Conservation (phyloP, 2,329 filamentous ascomycete species). For the Penicillium brevicompactum region DNA sequence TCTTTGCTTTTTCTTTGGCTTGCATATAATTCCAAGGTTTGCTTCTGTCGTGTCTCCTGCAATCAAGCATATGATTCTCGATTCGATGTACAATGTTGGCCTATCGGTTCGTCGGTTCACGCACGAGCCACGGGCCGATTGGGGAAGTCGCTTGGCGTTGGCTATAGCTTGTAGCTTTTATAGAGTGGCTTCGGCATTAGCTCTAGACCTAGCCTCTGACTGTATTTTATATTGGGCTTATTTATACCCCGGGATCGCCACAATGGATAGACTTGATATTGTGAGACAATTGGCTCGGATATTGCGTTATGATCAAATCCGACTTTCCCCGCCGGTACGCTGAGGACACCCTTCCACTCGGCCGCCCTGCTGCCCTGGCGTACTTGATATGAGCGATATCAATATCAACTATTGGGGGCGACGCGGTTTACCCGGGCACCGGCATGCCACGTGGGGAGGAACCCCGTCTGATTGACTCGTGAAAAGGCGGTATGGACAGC, state of each 20-base stretch:
- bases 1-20: not conserved
- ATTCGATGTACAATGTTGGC: not conserved
- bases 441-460: constrained; percentile 21
- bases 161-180: not conserved
- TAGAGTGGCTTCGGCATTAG: not conserved
- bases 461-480: constrained; percentile 9
- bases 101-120: constrained; percentile 2
- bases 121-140: constrained; percentile 6
- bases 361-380: not conserved
- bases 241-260: constrained; percentile 1
- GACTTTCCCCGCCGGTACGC: not conserved
- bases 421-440: constrained; percentile 3
- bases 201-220: constrained; percentile 1
- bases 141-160: constrained; percentile 4
- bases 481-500: constrained; percentile 19
- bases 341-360: not conserved
- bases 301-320: constrained; percentile 7
- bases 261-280: not conserved
- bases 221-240: not conserved
- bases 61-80: not conserved
- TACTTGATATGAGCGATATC: not conserved
- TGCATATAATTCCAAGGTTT: not conserved
- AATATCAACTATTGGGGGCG: constrained; percentile 3
- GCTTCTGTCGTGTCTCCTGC: not conserved
- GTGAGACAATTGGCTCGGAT: not conserved